These are phyloP conservation scores for Oenanthe javanica DNA, from an alignment of 140 eudicot genomes.

Conservation along the genomic window DNA sequence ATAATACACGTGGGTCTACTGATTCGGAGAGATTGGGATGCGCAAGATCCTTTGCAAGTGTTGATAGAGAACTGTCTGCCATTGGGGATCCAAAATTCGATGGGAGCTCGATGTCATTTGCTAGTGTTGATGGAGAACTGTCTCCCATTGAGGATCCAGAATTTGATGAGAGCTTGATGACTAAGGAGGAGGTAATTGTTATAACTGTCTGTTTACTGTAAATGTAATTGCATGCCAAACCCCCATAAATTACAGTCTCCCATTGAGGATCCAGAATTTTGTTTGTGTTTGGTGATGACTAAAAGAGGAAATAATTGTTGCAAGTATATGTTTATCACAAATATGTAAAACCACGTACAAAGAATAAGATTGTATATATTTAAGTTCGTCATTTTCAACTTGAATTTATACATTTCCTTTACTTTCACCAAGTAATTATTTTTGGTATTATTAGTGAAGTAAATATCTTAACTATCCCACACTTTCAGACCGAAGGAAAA, in stretches of 20 bases:
- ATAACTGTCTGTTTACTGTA: not conserved
- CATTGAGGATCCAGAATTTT: not conserved
- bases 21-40: conserved; percentile 24
- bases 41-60: conserved; percentile 32
- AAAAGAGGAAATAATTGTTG: conserved; percentile 24
- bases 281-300: conserved; percentile 15
- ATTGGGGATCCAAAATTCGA: conserved; percentile 21
- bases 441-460: not conserved
- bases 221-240: not conserved
- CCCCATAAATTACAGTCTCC: not conserved
- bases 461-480: not conserved
- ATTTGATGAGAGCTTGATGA: conserved; percentile 18
- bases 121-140: conserved; percentile 21
- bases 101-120: conserved; percentile 21
- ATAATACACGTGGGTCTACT: conserved; percentile 20
- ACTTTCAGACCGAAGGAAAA: not conserved
- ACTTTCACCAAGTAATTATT: not conserved
- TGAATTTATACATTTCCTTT: not conserved
- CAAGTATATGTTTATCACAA: not conserved
- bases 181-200: conserved; percentile 35
- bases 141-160: conserved; percentile 19
- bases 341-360: not conserved
- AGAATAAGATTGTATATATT: not conserved
- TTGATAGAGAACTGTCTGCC: conserved; percentile 18
- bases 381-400: not conserved